Conservation (phyloP, 495 filamentous ascomycete species). For the Penicillium verhagenii region DNA sequence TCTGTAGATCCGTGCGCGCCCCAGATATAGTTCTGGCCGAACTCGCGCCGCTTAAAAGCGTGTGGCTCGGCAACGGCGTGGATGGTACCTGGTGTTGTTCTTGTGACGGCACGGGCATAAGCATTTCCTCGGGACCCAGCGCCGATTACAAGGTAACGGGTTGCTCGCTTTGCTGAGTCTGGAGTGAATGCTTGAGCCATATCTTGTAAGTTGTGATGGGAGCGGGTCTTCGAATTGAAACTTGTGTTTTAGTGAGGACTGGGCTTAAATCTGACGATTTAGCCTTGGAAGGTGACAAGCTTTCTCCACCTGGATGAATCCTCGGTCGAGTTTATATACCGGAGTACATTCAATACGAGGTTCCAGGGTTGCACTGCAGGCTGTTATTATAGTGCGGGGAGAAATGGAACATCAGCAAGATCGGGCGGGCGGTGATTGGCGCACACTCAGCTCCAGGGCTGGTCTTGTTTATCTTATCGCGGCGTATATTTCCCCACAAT, state of each 20-base stretch:
- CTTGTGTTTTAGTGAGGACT: neutral
- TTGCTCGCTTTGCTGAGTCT: constrained; percentile 12
- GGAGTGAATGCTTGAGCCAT: neutral
- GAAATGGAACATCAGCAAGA: constrained; percentile 11
- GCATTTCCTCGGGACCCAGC: constrained; percentile 80
- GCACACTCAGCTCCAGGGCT: too few relatives aligned
- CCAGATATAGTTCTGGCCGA: constrained; percentile 71
- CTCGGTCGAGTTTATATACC: neutral
- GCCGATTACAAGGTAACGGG: constrained; percentile 75
- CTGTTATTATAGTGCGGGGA: neutral
- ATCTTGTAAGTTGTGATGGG: constrained; percentile 7
- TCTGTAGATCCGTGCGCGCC: constrained; percentile 37
- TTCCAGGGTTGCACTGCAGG: constrained; percentile 4
- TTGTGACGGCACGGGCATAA: constrained; percentile 66
- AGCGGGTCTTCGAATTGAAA: constrained; percentile 14
- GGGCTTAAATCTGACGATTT: neutral
- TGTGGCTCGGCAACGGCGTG: constrained; percentile 82
- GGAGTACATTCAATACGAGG: neutral
- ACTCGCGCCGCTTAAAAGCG: constrained; percentile 66
- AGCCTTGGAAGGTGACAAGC: too few relatives aligned
- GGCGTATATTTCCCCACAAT: too few relatives aligned
- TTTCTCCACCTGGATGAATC: neutral
- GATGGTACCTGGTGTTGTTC: constrained; percentile 61
- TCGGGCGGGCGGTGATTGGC: constrained; percentile 14
- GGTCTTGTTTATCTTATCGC: too few relatives aligned